Evolutionary conservation across 1,284 basidiomycete species (phyloP).

Genomic region (Takashimella tepidaria): DNA sequence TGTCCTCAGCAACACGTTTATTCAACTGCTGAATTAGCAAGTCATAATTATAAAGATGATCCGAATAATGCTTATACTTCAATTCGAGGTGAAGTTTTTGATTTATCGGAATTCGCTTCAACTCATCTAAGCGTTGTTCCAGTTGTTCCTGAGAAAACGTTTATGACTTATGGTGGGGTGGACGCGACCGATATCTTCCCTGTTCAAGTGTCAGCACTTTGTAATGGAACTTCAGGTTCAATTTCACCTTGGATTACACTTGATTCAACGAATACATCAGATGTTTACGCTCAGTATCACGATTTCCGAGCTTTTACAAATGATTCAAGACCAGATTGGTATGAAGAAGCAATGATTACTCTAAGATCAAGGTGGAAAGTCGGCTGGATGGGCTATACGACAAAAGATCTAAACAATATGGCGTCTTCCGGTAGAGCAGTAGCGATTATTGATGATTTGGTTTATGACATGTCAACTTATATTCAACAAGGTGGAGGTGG

Average conservation of each 20-base stretch:
- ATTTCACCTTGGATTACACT: slow-evolving; percentile 82
- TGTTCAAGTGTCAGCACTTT: slow-evolving; percentile 92
- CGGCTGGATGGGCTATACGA: slow-evolving; percentile 85
- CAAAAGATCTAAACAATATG: slow-evolving; percentile 68
- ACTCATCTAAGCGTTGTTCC: slow-evolving; percentile 65
- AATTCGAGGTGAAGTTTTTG: slow-evolving; percentile 80
- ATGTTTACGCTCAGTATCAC: slow-evolving; percentile 78
- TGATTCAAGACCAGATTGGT: slow-evolving; percentile 95
- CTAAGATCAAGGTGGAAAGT: slow-evolving; percentile 84
- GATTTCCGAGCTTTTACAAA: slow-evolving; percentile 85
- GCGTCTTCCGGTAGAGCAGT: slow-evolving; percentile 63
- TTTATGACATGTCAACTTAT: slow-evolving; percentile 87
- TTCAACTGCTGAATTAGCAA: slow-evolving; percentile 66
- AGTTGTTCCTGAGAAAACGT: slow-evolving; percentile 66
- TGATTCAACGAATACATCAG: slow-evolving; percentile 72
- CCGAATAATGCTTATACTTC: slow-evolving; percentile 72
- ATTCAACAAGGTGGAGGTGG: slow-evolving; percentile 50
- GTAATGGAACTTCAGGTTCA: slow-evolving; percentile 74
- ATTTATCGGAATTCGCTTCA: slow-evolving; percentile 31
- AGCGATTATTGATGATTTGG: slow-evolving; percentile 72
- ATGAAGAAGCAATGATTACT: slow-evolving; percentile 83
- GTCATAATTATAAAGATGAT: slow-evolving; percentile 61
- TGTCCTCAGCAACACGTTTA: slow-evolving; percentile 93
- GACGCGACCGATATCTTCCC: slow-evolving; percentile 81
- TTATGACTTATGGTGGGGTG: slow-evolving; percentile 73